Percentiles rank a stretch among this genome's conserved stretches.
Evolutionary conservation across 1,139 yeast genomes (phyloP).

Genomic region (Meyerozyma smithsonii): DNA sequence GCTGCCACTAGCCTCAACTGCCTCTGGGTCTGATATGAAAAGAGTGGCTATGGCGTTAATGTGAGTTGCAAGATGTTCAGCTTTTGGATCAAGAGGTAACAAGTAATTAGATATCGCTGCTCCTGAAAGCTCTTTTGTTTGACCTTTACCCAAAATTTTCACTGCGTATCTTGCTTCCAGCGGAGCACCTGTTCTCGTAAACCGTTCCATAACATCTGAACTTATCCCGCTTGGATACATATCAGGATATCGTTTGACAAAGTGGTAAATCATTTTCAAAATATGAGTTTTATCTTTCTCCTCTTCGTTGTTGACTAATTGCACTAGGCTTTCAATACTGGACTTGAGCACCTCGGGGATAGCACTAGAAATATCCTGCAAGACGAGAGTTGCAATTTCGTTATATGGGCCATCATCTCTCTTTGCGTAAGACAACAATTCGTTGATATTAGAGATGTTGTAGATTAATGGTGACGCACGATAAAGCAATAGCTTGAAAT

Average conservation of each 20-base stretch:
- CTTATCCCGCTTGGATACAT: slow-evolving; percentile 27
- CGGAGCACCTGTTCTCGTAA: slow-evolving; percentile 53
- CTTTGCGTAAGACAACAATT: slow-evolving; percentile 46
- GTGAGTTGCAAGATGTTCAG: slow-evolving; percentile 46
- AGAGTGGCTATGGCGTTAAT: slow-evolving; percentile 61
- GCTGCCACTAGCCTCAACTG: slow-evolving; percentile 50
- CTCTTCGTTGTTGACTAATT: slow-evolving; percentile 16
- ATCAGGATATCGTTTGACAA: slow-evolving; percentile 47
- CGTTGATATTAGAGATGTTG: slow-evolving; percentile 61
- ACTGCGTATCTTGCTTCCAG: slow-evolving; percentile 63
- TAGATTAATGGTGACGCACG: slow-evolving; percentile 59
- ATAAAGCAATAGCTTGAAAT: slow-evolving; percentile 53
- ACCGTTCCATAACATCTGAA: slow-evolving; percentile 32
- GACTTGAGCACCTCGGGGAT: slow-evolving; percentile 64
- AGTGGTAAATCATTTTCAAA: slow-evolving; percentile 59
- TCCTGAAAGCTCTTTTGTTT: slow-evolving; percentile 35
- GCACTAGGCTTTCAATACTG: slow-evolving; percentile 50
- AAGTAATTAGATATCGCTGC: slow-evolving; percentile 36
- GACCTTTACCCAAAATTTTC: slow-evolving; percentile 49
- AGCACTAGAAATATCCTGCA: slow-evolving; percentile 56
- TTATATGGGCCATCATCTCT: slow-evolving; percentile 22
- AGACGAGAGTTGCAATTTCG: slow-evolving; percentile 43
- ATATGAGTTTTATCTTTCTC: slow-evolving; percentile 10
- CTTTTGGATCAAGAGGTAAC: slow-evolving; percentile 46
- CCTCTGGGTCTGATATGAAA: slow-evolving; percentile 45